A percentile compares a stretch with the other conserved stretches of the same genome.
Conservation (phyloP, 768 basidiomycete species). For the Myochromella boudieri region DNA sequence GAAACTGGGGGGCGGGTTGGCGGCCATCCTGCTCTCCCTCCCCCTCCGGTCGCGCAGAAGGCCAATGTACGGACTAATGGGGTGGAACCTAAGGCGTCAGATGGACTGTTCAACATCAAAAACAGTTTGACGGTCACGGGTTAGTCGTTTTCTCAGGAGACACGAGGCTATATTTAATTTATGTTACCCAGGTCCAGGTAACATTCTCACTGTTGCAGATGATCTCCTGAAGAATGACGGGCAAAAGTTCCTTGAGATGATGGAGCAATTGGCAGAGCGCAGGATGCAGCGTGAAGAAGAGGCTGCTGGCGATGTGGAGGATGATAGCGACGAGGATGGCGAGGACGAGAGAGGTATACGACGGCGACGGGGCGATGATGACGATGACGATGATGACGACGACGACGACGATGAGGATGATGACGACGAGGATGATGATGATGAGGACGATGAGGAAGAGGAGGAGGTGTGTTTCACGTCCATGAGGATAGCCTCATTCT, state of each 20-base stretch:
- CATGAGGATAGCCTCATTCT: no score
- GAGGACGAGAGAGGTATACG: conserved; percentile 30
- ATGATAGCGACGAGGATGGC: conserved; percentile 46
- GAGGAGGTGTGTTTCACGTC: conserved; percentile 34
- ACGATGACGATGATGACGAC: conserved; percentile 61
- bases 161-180: conserved; percentile 12
- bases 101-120: conserved; percentile 71
- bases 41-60: conserved; percentile 21
- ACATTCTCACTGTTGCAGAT: conserved; percentile 97
- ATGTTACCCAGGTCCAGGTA: conserved; percentile 66
- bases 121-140: conserved; percentile 83
- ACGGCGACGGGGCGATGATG: conserved; percentile 45
- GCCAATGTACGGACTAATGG: conserved; percentile 16
- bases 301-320: conserved; percentile 43
- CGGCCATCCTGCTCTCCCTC: conserved; percentile 17
- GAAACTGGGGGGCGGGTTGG: conserved; percentile 16
- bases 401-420: conserved; percentile 60
- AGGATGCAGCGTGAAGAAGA: conserved; percentile 89
- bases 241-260: conserved; percentile 99
- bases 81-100: conserved; percentile 35
- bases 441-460: conserved; percentile 65
- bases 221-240: conserved; percentile 98
- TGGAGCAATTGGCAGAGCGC: conserved; percentile 97
- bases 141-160: conserved; percentile 30
- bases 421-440: conserved; percentile 64